Conservation (phyloP, 2,329 filamentous ascomycete species). For the Clarireedia homoeocarpa region DNA sequence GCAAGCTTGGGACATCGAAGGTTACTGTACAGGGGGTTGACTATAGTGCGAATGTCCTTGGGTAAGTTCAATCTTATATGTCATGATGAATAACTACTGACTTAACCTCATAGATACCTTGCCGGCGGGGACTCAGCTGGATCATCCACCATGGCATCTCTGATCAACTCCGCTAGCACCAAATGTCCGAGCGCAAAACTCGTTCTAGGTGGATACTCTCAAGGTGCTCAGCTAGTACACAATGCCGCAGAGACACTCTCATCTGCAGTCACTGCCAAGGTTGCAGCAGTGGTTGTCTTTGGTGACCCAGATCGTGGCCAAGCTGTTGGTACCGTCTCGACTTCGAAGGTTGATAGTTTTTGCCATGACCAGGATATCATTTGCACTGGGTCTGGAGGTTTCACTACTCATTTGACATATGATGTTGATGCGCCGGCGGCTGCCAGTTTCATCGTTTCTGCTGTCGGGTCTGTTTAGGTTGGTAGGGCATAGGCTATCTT, state of each 20-base stretch:
- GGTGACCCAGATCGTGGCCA: slow-evolving; percentile 33
- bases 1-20: slow-evolving; percentile 11
- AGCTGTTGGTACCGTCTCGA: not conserved
- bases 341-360: slow-evolving; percentile 9
- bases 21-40: slow-evolving; percentile 27
- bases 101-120: not conserved
- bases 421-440: slow-evolving; percentile 31
- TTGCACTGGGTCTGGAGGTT: not conserved
- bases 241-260: slow-evolving; percentile 31
- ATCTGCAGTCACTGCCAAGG: slow-evolving; percentile 22
- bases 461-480: not conserved
- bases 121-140: not conserved
- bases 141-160: slow-evolving; percentile 16
- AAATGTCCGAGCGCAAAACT: slow-evolving; percentile 33
- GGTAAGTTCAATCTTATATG: slow-evolving; percentile 14
- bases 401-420: slow-evolving; percentile 32
- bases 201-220: slow-evolving; percentile 34
- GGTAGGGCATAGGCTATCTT: not conserved
- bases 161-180: slow-evolving; percentile 27
- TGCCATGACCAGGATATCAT: slow-evolving; percentile 2
- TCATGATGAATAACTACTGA: not conserved
- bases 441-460: slow-evolving; percentile 29
- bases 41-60: slow-evolving; percentile 26
- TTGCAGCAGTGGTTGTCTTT: slow-evolving; percentile 36
- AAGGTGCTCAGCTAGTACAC: slow-evolving; percentile 38